Conservation (phyloP, 257 asterid genomes). For the Cynanchum wilfordii region DNA sequence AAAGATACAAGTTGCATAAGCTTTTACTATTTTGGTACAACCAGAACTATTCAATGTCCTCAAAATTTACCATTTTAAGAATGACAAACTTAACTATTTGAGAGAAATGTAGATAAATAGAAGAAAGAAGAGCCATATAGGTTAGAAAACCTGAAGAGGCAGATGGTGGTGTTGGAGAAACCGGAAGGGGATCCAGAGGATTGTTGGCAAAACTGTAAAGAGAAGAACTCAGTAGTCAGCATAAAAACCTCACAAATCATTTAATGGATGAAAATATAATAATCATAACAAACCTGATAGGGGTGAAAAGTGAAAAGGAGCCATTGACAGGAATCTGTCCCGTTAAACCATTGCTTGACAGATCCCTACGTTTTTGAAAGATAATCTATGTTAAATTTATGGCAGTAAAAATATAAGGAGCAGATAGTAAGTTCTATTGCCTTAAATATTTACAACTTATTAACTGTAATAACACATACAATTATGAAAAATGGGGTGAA, state of each 20-base stretch:
- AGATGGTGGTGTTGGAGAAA: slow-evolving; percentile 44
- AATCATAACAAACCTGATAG: slow-evolving; percentile 85
- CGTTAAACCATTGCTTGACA: slow-evolving; percentile 58
- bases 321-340: slow-evolving; percentile 80
- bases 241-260: slow-evolving; percentile 17
- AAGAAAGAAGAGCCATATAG: background rate
- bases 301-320: slow-evolving; percentile 87
- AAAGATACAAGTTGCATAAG: background rate
- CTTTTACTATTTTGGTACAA: background rate
- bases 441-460: background rate
- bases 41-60: background rate
- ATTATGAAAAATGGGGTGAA: background rate
- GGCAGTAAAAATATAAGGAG: background rate
- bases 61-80: background rate
- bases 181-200: slow-evolving; percentile 41
- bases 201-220: slow-evolving; percentile 65
- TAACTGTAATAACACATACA: background rate
- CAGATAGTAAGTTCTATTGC: background rate
- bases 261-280: background rate
- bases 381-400: slow-evolving; percentile 14
- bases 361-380: slow-evolving; percentile 65
- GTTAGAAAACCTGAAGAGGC: slow-evolving; percentile 38
- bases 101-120: background rate
- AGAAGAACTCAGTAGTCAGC: slow-evolving; percentile 24
- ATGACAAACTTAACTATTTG: background rate